A percentile compares a stretch with the other conserved stretches of the same genome.
These are phyloP conservation scores for Knoxdaviesia capensis DNA, from an alignment of 2,329 filamentous ascomycete species.

Conservation along the genomic window DNA sequence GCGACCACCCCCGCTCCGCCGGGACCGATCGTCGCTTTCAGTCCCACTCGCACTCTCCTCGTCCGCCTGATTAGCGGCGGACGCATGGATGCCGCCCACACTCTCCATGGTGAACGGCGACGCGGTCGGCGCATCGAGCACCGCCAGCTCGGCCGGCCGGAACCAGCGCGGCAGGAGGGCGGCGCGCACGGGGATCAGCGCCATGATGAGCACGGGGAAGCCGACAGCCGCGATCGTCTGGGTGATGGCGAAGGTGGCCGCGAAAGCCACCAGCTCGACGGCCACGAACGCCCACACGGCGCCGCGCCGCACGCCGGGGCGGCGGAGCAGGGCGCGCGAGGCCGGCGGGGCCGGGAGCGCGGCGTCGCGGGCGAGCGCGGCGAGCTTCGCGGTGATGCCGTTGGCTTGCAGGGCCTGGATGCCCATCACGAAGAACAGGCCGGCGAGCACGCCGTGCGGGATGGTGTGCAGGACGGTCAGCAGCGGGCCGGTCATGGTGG, in stretches of 20 bases:
- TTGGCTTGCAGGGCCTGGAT: constrained; percentile 58
- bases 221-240: constrained; percentile 69
- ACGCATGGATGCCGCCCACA: constrained; percentile 42
- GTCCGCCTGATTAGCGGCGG: constrained; percentile 5
- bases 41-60: constrained; percentile 1
- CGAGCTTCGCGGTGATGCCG: constrained; percentile 54
- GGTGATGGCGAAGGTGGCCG: constrained; percentile 63
- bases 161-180: constrained; percentile 43
- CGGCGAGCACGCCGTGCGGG: constrained; percentile 60
- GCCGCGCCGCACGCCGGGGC: constrained; percentile 29
- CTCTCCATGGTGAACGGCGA: constrained; percentile 60
- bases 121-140: constrained; percentile 55
- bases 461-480: constrained; percentile 58
- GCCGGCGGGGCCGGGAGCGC: constrained; percentile 6
- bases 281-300: constrained; percentile 55
- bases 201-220: constrained; percentile 55
- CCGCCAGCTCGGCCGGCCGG: constrained; percentile 33
- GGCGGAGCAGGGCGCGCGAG: constrained; percentile 14
- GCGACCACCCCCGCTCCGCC: background rate
- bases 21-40: background rate
- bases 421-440: constrained; percentile 73
- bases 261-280: constrained; percentile 51
- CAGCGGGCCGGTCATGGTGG: constrained; percentile 59
- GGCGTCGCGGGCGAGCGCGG: constrained; percentile 47
- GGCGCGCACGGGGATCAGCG: constrained; percentile 46